A percentile compares a stretch with the other conserved stretches of the same genome.
These are phyloP conservation scores for Tephrocybe rancida DNA, from an alignment of 768 basidiomycete species.

Conservation along the genomic window DNA sequence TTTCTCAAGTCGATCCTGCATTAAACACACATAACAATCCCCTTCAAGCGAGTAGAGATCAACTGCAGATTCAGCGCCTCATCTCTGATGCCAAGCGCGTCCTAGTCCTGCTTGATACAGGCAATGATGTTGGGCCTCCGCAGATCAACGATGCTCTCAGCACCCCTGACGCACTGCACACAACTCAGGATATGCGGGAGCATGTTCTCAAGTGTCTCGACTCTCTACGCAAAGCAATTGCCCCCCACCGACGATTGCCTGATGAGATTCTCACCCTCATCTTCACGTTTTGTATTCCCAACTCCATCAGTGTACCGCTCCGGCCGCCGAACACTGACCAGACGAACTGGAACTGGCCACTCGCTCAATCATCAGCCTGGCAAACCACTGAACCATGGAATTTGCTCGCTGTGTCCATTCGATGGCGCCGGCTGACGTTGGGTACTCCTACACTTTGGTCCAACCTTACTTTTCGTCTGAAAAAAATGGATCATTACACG, in stretches of 20 bases:
- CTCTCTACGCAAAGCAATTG: background rate
- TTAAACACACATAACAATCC: background rate
- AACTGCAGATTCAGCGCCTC: background rate
- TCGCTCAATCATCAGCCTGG: background rate
- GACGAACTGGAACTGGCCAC: background rate
- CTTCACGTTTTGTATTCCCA: conserved; percentile 2
- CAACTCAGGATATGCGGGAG: background rate
- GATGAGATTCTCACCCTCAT: background rate
- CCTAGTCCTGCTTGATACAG: background rate
- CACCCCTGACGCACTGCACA: background rate
- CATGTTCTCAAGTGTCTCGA: background rate
- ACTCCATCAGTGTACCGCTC: background rate
- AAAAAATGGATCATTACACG: background rate
- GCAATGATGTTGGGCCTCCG: background rate
- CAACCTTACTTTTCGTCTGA: background rate
- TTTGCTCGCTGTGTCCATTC: background rate
- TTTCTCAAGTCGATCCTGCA: background rate
- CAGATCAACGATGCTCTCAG: background rate
- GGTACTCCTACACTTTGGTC: background rate
- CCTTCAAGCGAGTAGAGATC: background rate
- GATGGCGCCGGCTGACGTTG: background rate
- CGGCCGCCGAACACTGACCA: background rate
- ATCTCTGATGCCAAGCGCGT: background rate
- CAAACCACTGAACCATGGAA: conserved; percentile 1
- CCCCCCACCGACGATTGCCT: background rate